Percentiles rank a stretch among this genome's conserved stretches.
These are phyloP conservation scores for Salix suchowensis DNA, from an alignment of 345 rosid species.

Conservation along the genomic window DNA sequence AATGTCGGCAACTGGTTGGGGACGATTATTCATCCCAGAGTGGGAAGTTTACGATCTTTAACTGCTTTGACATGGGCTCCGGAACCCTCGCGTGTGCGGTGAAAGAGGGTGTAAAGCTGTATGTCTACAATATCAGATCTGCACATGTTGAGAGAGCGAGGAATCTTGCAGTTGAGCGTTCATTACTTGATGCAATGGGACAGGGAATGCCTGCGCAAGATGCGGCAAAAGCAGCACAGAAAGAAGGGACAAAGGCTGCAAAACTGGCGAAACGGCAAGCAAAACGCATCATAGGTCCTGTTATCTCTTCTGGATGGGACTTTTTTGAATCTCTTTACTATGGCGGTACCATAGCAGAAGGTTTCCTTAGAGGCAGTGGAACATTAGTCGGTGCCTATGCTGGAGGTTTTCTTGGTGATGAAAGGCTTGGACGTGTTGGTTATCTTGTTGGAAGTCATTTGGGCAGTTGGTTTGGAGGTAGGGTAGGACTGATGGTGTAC, in stretches of 20 bases:
- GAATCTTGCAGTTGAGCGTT: constrained; percentile 57
- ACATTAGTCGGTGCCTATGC: constrained; percentile 81
- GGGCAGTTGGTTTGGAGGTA: constrained; percentile 97
- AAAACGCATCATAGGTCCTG: constrained; percentile 79
- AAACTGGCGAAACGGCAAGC: constrained; percentile 69
- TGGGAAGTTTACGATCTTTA: constrained; percentile 74
- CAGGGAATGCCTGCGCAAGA: constrained; percentile 62
- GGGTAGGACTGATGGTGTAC: constrained; percentile 85
- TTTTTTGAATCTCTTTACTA: constrained; percentile 90
- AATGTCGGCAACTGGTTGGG: constrained; percentile 79
- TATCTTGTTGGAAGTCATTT: constrained; percentile 84
- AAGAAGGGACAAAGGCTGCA: constrained; percentile 82
- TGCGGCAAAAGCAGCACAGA: constrained; percentile 66
- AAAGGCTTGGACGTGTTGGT: constrained; percentile 75
- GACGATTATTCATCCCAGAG: constrained; percentile 79
- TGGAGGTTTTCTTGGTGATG: constrained; percentile 74
- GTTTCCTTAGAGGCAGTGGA: constrained; percentile 82
- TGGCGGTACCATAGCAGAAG: constrained; percentile 81
- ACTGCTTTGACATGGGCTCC: constrained; percentile 88
- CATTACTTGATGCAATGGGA: constrained; percentile 55
- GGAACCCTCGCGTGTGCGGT: constrained; percentile 77
- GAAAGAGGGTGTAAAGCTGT: constrained; percentile 88
- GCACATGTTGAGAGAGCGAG: constrained; percentile 72
- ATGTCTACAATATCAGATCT: constrained; percentile 72
- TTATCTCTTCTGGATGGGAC: constrained; percentile 93